Base-by-base conservation (phyloP, 257 asterid species). In the Perilla frutescens region DNA sequence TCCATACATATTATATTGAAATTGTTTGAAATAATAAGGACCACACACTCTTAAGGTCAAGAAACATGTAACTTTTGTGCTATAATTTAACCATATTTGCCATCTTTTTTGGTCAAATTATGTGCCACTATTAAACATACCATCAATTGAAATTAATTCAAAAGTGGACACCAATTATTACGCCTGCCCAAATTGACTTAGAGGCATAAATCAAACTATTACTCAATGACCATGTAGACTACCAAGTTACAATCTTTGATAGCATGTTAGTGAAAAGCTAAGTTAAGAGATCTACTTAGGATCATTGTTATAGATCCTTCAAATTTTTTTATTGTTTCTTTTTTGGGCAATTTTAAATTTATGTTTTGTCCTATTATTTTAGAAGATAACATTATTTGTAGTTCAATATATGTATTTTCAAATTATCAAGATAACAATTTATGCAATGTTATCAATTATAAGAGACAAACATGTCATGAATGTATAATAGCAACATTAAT, bases 181-280 rank as follows among this genome's bases (percentile, higher is more conserved):
- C 70, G 87, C 86, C 83, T 76, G 85, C 63, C 76, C 80, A 82
- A 70, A 77, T 87, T 87, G 90, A 83, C 87, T 77, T 86, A 59
- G 73, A 74, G 76, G 69, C 36, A 56, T 1, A 66, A 67, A 85
- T 82, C 83, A 80, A 82, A 80, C 60, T 44, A 79, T 65, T 73
- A 83, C 86, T 84, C 91, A 53, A 89, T 87, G 77, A 77, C 80
- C 40, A 63, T 29, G 74, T 53, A 78, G 91, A 87, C 84, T 87
- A 82, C 62, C 66, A 37, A 71, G 79, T 82, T 85, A 82, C 58
- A 40, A 69, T 76, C 60, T 53, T 31, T 65, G 80, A 89, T 86
- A 55, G 66, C 86, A 81, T 92, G 92, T 77, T 77, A 58, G 55
- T 81, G 54, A 88, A 92, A 92, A 90, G 96, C 80, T 66, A 65